Conservation (phyloP, 495 filamentous ascomycete genomes). For the Aspergillus taichungensis region DNA sequence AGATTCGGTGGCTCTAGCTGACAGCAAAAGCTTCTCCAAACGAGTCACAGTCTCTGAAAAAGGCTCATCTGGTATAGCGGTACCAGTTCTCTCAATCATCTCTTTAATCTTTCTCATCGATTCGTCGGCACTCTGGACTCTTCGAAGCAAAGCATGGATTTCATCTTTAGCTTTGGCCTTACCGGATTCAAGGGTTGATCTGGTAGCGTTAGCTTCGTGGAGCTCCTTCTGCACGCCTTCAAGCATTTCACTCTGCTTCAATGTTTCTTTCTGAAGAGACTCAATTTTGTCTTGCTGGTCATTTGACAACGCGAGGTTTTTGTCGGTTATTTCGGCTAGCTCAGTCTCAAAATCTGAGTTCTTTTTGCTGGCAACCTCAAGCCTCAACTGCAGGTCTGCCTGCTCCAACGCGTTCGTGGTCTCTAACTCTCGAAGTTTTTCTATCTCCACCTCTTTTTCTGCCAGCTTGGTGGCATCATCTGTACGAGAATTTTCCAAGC, state of each 20-base stretch:
- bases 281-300: slow-evolving; percentile 7
- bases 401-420: slow-evolving; percentile 10
- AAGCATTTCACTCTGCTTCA: slow-evolving; percentile 12
- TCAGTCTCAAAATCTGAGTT: slow-evolving; percentile 11
- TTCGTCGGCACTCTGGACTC: slow-evolving; percentile 21
- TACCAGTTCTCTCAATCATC: slow-evolving; percentile 5
- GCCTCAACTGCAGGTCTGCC: slow-evolving; percentile 11
- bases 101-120: slow-evolving; percentile 16
- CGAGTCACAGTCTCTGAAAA: slow-evolving; percentile 11
- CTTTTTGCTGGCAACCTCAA: slow-evolving; percentile 17
- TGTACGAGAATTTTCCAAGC: slow-evolving; percentile 9
- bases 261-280: slow-evolving; percentile 1
- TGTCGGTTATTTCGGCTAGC: slow-evolving; percentile 1
- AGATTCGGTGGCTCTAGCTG: not conserved
- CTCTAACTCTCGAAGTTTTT: slow-evolving; percentile 15
- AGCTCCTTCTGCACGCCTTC: slow-evolving; percentile 7
- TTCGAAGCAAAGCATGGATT: slow-evolving; percentile 14
- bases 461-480: slow-evolving; percentile 10
- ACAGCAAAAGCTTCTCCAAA: slow-evolving; percentile 11
- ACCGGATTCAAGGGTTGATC: slow-evolving; percentile 10
- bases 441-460: slow-evolving; percentile 14
- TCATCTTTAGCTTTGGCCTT: slow-evolving; percentile 18
- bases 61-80: slow-evolving; percentile 5
- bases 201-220: slow-evolving; percentile 6
- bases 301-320: not conserved